phyloP scores from a whole-genome alignment of 2,329 filamentous ascomycete genomes.

The Alternaria burnsii region DNA sequence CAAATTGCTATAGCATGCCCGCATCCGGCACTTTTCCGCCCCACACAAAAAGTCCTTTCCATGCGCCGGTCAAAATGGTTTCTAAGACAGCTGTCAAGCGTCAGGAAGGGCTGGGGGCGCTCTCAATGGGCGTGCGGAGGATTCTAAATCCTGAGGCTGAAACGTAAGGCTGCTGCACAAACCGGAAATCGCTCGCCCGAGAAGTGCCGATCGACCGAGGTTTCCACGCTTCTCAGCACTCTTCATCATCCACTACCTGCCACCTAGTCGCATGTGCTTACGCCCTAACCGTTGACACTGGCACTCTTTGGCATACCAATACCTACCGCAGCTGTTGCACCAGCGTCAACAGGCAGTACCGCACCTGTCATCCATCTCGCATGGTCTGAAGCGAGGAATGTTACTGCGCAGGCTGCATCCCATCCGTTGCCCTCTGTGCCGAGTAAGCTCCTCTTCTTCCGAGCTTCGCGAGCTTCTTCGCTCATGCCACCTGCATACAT shows the following conservation, averaged over 20 bases:
- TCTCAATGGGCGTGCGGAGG: background rate
- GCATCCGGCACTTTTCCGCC: conserved; percentile 10
- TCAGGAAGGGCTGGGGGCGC: background rate
- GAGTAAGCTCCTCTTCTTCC: conserved; percentile 61
- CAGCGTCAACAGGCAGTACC: conserved; percentile 42
- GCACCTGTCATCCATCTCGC: conserved; percentile 61
- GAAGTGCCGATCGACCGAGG: background rate
- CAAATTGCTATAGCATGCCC: conserved; percentile 6
- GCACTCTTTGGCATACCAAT: conserved; percentile 36
- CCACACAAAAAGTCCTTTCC: background rate
- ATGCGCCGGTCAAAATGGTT: background rate
- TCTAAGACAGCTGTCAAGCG: background rate
- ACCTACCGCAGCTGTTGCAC: conserved; percentile 39
- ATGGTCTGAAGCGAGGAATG: conserved; percentile 62
- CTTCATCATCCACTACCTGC: background rate
- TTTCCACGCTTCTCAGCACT: background rate
- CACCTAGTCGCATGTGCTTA: background rate
- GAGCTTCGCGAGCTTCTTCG: conserved; percentile 58
- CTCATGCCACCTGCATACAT: conserved; percentile 62
- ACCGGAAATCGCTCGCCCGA: no score
- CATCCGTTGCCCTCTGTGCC: conserved; percentile 64
- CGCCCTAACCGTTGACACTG: conserved; percentile 34
- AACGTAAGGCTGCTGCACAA: background rate
- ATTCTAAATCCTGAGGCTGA: background rate
- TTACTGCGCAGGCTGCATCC: conserved; percentile 62